Conservation (phyloP, 148 eudicot species). For the Rhododendron molle region DNA sequence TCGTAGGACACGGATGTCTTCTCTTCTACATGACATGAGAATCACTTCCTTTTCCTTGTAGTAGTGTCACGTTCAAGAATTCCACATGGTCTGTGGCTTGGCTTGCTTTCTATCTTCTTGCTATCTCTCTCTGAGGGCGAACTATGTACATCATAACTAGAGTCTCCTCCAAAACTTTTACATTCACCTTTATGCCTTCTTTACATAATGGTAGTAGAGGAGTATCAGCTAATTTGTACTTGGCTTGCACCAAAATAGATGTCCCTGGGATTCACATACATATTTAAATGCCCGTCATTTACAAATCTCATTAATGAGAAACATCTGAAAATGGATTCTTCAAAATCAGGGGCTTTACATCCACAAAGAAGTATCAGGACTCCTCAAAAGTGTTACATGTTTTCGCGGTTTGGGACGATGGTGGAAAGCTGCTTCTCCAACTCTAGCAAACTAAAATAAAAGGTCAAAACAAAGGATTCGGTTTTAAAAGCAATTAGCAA, state of each 20-base stretch:
- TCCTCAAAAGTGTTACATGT: slow-evolving; percentile 4
- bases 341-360: background rate
- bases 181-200: no score
- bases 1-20: no score
- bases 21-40: no score
- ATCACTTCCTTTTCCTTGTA: no score
- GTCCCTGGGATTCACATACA: background rate
- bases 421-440: slow-evolving; percentile 68
- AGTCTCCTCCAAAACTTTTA: background rate
- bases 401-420: slow-evolving; percentile 29
- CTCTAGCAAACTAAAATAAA: slow-evolving; percentile 53
- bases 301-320: background rate
- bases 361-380: slow-evolving; percentile 2
- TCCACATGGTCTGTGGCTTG: background rate
- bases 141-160: background rate
- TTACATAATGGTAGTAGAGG: background rate
- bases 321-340: background rate
- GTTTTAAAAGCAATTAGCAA: background rate
- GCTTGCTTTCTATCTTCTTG: background rate
- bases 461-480: background rate
- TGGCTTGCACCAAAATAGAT: background rate
- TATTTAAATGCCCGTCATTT: background rate
- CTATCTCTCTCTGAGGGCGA: background rate
- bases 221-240: background rate
- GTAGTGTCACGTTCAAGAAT: no score